Evolutionary conservation across 345 rosid genomes (phyloP).

Genomic region (Erucastrum elatum): DNA sequence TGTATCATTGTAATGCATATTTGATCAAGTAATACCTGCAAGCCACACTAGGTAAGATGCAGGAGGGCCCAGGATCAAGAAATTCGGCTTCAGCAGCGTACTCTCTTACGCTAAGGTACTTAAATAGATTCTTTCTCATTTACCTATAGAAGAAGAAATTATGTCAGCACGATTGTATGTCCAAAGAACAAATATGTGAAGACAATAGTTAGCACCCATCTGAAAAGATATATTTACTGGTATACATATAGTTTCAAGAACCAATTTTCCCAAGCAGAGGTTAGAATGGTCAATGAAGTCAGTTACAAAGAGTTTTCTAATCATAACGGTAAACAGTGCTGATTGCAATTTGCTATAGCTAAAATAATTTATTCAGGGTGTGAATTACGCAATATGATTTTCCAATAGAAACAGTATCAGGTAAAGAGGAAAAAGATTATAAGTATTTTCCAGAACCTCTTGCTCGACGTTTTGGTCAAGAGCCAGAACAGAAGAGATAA

Average conservation of each 20-base stretch:
- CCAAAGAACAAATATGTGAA: slow-evolving; percentile 19
- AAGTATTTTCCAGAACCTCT: slow-evolving; percentile 93
- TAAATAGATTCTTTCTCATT: slow-evolving; percentile 82
- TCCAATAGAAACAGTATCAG: slow-evolving; percentile 3
- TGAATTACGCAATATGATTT: slow-evolving; percentile 16
- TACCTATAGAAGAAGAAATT: slow-evolving; percentile 46
- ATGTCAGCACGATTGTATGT: slow-evolving; percentile 25
- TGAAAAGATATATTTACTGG: too few species aligned
- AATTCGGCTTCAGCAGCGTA: slow-evolving; percentile 86
- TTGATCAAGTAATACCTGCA: slow-evolving; percentile 64
- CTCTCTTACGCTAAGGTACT: slow-evolving; percentile 70
- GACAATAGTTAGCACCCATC: slow-evolving; percentile 5
- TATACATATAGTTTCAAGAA: slow-evolving; percentile 1
- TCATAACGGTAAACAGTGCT: too few species aligned
- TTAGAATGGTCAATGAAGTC: too few species aligned
- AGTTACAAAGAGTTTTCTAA: too few species aligned
- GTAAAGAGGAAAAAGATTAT: slow-evolving; percentile 33
- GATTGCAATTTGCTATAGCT: too few species aligned
- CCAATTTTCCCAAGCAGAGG: background rate
- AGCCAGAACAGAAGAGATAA: slow-evolving; percentile 74
- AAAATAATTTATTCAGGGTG: too few species aligned
- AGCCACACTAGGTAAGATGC: slow-evolving; percentile 73
- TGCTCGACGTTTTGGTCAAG: slow-evolving; percentile 83
- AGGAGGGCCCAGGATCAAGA: slow-evolving; percentile 64
- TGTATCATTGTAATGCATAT: slow-evolving; percentile 25